Evolutionary conservation across 345 rosid genomes (phyloP).

Genomic region (Nasturtium officinale): DNA sequence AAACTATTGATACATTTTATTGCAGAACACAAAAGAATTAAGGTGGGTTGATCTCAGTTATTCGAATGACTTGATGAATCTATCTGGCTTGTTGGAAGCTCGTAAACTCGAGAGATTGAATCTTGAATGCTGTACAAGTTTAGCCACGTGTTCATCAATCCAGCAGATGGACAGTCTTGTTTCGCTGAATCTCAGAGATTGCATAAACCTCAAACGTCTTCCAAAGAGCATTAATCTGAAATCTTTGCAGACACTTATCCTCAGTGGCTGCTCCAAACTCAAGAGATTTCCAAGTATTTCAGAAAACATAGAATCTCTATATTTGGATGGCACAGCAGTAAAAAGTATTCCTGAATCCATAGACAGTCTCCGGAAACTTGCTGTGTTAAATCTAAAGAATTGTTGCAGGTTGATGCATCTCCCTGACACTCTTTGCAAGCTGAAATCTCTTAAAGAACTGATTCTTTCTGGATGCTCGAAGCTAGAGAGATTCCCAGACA

Average conservation of each 20-base stretch:
- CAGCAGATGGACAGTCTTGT: constrained; percentile 33
- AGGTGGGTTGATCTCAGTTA: constrained; percentile 34
- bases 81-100: constrained; percentile 40
- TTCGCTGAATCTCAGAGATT: constrained; percentile 32
- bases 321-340: constrained; percentile 34
- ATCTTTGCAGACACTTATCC: constrained; percentile 30
- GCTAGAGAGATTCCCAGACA: constrained; percentile 29
- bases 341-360: constrained; percentile 32
- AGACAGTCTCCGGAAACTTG: neutral
- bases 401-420: constrained; percentile 29
- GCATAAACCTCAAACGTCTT: constrained; percentile 33
- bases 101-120: constrained; percentile 30
- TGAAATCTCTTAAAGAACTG: constrained; percentile 31
- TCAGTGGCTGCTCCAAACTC: constrained; percentile 38
- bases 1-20: neutral
- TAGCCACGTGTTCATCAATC: constrained; percentile 21
- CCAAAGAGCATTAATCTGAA: constrained; percentile 15
- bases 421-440: constrained; percentile 30
- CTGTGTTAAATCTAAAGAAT: constrained; percentile 27
- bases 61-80: constrained; percentile 28
- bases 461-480: constrained; percentile 33
- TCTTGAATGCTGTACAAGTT: constrained; percentile 37
- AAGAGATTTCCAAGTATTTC: constrained; percentile 35
- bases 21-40: constrained; percentile 42
- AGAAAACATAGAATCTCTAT: constrained; percentile 23